Evolutionary conservation across 2,329 filamentous ascomycete species (phyloP).

Genomic region (Nothophaeocryptopus gaeumannii): DNA sequence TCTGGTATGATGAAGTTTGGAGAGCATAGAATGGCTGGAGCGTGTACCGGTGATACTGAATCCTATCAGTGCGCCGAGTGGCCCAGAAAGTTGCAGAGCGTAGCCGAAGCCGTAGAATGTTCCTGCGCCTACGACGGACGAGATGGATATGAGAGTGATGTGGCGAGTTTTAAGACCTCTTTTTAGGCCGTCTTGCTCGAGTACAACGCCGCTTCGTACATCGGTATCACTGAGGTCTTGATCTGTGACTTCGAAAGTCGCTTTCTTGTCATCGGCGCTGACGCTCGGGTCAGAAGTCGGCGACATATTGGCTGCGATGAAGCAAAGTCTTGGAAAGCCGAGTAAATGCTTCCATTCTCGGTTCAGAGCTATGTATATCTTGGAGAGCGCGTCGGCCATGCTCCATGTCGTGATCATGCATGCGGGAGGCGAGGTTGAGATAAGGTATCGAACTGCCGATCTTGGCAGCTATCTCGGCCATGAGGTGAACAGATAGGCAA

Average conservation of each 20-base stretch:
- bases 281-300: not conserved
- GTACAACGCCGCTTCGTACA: not conserved
- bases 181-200: not conserved
- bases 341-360: not conserved
- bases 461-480: not conserved
- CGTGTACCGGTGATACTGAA: constrained; percentile 1
- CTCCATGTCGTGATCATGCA: not conserved
- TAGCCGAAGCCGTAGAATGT: constrained; percentile 4
- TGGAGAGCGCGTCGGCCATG: not conserved
- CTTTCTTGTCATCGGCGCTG: not conserved
- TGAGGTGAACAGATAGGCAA: no score
- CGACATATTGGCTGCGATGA: not conserved
- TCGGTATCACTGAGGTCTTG: not conserved
- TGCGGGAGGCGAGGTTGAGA: not conserved
- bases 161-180: not conserved
- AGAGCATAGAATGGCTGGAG: no score
- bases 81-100: constrained; percentile 4
- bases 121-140: constrained; percentile 2
- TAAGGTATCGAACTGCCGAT: not conserved
- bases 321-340: no score
- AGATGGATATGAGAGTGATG: constrained; percentile 4
- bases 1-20: no score
- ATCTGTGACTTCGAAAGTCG: not conserved
- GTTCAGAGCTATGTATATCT: not conserved
- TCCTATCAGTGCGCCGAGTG: constrained; percentile 1